Percentiles rank a stretch among this genome's conserved stretches.
Conservation (phyloP, 2,329 filamentous ascomycete genomes). For the Xylaria sp. region DNA sequence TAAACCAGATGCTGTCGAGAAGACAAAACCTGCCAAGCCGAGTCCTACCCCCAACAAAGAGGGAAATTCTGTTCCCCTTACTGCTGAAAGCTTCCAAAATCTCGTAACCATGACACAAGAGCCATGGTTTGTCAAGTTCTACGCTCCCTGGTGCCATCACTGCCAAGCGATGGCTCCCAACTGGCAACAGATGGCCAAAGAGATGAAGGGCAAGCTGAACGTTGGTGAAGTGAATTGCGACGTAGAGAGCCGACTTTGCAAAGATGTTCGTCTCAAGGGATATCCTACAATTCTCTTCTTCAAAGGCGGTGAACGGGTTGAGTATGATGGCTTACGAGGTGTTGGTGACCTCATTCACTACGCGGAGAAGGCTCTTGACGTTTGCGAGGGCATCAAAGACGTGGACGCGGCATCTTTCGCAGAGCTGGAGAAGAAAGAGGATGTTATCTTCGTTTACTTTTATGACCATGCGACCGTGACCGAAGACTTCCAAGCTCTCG, state of each 20-base stretch:
- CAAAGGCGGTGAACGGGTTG: conserved; percentile 88
- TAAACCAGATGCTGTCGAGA: conserved; percentile 34
- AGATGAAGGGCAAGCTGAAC: conserved; percentile 90
- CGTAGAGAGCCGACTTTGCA: conserved; percentile 85
- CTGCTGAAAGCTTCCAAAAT: conserved; percentile 85
- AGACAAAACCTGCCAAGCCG: conserved; percentile 61
- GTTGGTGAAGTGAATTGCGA: conserved; percentile 98
- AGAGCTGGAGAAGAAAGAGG: conserved; percentile 88
- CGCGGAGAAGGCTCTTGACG: conserved; percentile 84
- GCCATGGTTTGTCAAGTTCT: conserved; percentile 99
- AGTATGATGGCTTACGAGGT: conserved; percentile 91
- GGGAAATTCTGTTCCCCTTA: conserved; percentile 80
- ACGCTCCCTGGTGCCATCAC: conserved; percentile 96
- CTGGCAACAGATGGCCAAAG: conserved; percentile 89
- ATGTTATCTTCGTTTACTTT: conserved; percentile 97
- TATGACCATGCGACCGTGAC: conserved; percentile 94
- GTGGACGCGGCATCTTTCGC: conserved; percentile 82
- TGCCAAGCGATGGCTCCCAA: conserved; percentile 92
- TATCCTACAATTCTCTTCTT: conserved; percentile 96
- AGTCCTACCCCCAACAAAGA: conserved; percentile 75
- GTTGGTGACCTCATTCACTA: conserved; percentile 90
- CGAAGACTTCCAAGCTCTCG: conserved; percentile 90
- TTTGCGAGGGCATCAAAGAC: conserved; percentile 80
- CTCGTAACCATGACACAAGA: conserved; percentile 88
- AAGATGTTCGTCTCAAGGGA: conserved; percentile 81